These are phyloP conservation scores for Nicotiana tabacum DNA, from an alignment of 257 asterid species.

Conservation along the genomic window DNA sequence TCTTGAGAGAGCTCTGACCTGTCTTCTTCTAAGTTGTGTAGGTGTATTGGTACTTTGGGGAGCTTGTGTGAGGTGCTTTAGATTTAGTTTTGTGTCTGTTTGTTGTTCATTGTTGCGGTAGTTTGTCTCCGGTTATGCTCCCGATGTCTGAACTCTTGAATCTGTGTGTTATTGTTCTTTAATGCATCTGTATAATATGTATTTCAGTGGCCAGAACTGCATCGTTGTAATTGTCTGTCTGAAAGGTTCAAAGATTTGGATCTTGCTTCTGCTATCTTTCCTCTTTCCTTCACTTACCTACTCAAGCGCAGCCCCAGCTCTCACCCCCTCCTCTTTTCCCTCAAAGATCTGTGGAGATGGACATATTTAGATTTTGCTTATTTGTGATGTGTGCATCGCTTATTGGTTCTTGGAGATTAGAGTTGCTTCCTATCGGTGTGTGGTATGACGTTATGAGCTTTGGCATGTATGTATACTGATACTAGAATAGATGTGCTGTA, in stretches of 20 bases:
- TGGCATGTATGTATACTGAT: not conserved
- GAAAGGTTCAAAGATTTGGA: not conserved
- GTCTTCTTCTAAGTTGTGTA: constrained; percentile 11
- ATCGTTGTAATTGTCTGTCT: not conserved
- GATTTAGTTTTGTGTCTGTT: not conserved
- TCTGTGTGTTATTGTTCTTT: not conserved
- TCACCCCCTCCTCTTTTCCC: not conserved
- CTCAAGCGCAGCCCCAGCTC: not conserved
- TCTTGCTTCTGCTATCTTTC: not conserved
- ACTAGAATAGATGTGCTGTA: not conserved
- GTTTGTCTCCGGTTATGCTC: not conserved
- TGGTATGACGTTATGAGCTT: not conserved
- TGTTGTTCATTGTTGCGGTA: not conserved
- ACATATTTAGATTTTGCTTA: not conserved
- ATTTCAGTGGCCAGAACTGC: not conserved
- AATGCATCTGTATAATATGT: not conserved
- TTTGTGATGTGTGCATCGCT: not conserved
- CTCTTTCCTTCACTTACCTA: not conserved
- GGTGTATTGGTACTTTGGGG: not conserved
- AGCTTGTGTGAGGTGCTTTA: not conserved
- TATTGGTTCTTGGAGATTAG: not conserved
- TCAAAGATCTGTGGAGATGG: not conserved
- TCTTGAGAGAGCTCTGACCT: constrained; percentile 23
- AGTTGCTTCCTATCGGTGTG: not conserved
- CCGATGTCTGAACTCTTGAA: not conserved